A percentile compares a stretch with the other conserved stretches of the same genome.
These are phyloP conservation scores for Penicillium sp. DNA, from an alignment of 2,329 filamentous ascomycete species.

Conservation along the genomic window DNA sequence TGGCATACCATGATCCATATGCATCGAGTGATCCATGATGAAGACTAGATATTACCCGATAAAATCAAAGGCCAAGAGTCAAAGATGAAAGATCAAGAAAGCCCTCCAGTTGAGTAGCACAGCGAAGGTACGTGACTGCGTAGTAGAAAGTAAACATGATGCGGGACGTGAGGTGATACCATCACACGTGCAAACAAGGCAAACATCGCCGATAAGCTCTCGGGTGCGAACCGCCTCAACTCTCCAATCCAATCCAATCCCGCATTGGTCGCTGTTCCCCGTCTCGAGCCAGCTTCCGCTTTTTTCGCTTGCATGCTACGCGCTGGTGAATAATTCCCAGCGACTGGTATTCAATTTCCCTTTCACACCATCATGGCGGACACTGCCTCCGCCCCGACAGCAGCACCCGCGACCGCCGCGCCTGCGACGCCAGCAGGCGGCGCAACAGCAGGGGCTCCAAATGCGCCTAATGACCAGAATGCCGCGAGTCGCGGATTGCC, in stretches of 20 bases:
- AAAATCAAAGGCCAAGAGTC: background rate
- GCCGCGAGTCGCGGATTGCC: constrained; percentile 50
- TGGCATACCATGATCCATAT: constrained; percentile 59
- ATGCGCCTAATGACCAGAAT: constrained; percentile 27
- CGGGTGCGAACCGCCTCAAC: background rate
- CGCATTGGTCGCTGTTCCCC: background rate
- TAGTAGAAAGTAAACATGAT: constrained; percentile 9
- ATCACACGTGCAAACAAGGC: background rate
- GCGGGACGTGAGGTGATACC: constrained; percentile 9
- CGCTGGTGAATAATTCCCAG: background rate
- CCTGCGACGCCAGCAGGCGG: constrained; percentile 19
- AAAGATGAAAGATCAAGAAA: background rate
- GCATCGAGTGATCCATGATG: constrained; percentile 31
- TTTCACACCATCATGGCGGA: constrained; percentile 45
- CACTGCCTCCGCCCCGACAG: constrained; percentile 36
- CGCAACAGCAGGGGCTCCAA: constrained; percentile 21
- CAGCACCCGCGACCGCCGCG: constrained; percentile 19
- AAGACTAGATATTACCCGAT: background rate
- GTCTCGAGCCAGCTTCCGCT: background rate
- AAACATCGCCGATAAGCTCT: constrained; percentile 4
- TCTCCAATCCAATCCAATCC: background rate
- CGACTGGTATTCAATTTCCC: background rate
- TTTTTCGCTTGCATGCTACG: background rate
- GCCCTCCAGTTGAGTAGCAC: background rate
- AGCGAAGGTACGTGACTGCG: background rate